Conservation (phyloP, 805 yeast genomes). For the Starmerella roubikii region DNA sequence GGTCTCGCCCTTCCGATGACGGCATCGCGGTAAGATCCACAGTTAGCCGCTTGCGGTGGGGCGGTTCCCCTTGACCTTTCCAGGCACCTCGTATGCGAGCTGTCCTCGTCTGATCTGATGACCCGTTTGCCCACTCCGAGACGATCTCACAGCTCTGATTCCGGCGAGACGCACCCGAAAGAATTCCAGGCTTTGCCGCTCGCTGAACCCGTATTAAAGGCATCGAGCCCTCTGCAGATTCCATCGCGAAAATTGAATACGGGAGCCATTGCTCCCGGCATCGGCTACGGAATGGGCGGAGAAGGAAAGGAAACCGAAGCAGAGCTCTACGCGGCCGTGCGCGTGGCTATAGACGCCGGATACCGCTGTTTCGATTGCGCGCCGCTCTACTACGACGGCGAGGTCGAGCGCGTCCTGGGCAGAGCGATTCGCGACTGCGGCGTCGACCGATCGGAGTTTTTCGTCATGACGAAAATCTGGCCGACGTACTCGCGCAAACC, state of each 20-base stretch:
- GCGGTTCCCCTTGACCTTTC: no score
- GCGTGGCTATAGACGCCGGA: conserved; percentile 47
- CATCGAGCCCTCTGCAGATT: not conserved
- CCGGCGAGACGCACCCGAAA: no score
- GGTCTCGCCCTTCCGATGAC: no score
- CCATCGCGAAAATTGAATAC: conserved; percentile 32
- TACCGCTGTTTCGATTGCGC: conserved; percentile 73
- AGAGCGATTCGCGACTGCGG: conserved; percentile 24
- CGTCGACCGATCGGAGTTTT: conserved; percentile 49
- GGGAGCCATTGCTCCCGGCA: conserved; percentile 49
- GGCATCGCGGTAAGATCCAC: no score
- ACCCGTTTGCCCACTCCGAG: no score
- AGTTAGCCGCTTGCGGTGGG: no score
- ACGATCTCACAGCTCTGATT: no score
- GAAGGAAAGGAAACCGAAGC: conserved; percentile 15
- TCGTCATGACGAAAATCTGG: conserved; percentile 55
- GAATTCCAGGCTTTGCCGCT: not conserved
- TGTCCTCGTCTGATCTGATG: no score
- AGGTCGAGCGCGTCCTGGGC: conserved; percentile 46
- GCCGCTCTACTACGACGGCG: conserved; percentile 41
- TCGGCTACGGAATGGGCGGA: conserved; percentile 67
- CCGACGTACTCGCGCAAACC: conserved; percentile 30
- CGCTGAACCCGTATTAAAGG: no score
- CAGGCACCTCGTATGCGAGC: no score
- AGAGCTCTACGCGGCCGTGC: conserved; percentile 38